Base-by-base conservation (phyloP, 768 basidiomycete genomes). In the Cubamyces sp. region DNA sequence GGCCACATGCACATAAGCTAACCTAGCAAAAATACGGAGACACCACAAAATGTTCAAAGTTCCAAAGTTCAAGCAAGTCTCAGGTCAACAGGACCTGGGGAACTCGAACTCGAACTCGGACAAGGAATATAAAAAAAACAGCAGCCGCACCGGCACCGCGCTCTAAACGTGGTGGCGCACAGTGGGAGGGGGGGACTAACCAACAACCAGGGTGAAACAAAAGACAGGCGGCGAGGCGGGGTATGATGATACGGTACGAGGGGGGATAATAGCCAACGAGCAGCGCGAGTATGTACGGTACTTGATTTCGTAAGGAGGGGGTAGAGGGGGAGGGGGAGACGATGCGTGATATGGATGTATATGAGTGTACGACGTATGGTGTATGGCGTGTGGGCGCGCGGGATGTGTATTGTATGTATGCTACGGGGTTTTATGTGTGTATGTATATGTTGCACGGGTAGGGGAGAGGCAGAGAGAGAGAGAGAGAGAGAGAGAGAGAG, bases 281-380 rank as follows among this genome's bases (percentile, higher is more conserved):
- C 57, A 48, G 47, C 57, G 50, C 52, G 62, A 60, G 58, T 64
- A 60, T 55, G 54, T 64, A 64, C 54, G 53, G 45, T 64, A 64
- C 57, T 62, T 50, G 21, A 43, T 37, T 41, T 53, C 45, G 23
- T n/a, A 12, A 2, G 30, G 16, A n/a, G 21, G 19, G 18, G 7
- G 56, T 7, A 21, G 37, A 21, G 7, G 28, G 5, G 55, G 39
- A 16, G 21, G 26, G 30, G 23, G 16, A 26, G n/a, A 14, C 34
- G 47, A 41, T 48, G 57, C 48, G 40, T 51, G 57, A 23, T 34
- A 23, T 19, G 46, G 46, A 47, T 57, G 49, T 58, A 46, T 57
- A 57, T 57, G 56, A 50, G 23, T 58, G 57, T 51, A 51, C 39
- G 56, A 23, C 14, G 62, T 42, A 50, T 54, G 56, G 28, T 49